Evolutionary conservation across 305 asterid species (phyloP), one percentile per base, ranked within the genome.

Genomic region (Fraxinus velutina): DNA sequence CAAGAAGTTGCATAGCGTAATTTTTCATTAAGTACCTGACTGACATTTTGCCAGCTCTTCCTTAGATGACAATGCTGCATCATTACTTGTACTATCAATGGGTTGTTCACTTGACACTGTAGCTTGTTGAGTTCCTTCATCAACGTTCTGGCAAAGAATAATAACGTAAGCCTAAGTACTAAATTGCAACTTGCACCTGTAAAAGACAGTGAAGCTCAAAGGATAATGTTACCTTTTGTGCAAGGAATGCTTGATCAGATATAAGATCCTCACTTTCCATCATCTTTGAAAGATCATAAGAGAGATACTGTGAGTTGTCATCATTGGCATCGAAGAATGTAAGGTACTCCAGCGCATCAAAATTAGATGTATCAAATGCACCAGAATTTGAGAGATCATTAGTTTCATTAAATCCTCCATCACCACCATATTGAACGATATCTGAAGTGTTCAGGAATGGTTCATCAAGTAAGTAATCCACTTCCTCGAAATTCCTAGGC

Each of bases 301-400:
- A 76, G n/a, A 91, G 73, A 85, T 77, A 81, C 79, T 86, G 84
- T 32, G 89, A 79, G 81, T 78, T 66, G 39, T 88, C 90, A 52
- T 84, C 90, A 75, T 85, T 79, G 37, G 93, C 87, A 85, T 93
- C 97, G 76, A 85, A 86, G 90, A 84, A 94, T 1, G 88, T 34
- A 76, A 90, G 93, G 89, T 90, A 91, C 72, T 91, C 97, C 72
- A 92, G 86, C 92, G 87, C 89, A 80, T 89, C 92, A 71, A 79
- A 74, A 70, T 87, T 81, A 77, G 90, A 33, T 12, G 86, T 24
- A 79, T 87, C 86, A 60, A 81, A 77, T 78, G 85, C 90, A 47
- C 80, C 33, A n/a, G 93, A 90, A 83, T 83, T 86, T 64, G 89
- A 75, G 81, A 93, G 91, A 88, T 92, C 94, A 86, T 86, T 86